Conservation (phyloP, 495 filamentous ascomycete genomes). For the Hyphodiscus hymeniophilus region DNA sequence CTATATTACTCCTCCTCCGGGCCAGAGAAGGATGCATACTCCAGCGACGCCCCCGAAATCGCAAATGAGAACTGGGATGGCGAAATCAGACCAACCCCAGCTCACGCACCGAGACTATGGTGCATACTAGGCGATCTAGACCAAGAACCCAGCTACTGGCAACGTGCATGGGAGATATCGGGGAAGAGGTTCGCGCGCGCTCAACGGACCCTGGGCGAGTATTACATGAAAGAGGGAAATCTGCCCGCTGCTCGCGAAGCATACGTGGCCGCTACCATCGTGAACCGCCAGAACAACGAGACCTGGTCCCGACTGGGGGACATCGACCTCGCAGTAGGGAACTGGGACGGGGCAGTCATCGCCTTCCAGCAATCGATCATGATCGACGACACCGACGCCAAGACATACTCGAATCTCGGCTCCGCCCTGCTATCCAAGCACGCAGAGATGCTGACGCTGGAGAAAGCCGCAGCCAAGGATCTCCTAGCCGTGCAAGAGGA, state of each 20-base stretch:
- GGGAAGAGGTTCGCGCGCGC: constrained; percentile 73
- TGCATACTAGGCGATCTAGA: constrained; percentile 94
- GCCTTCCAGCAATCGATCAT: constrained; percentile 74
- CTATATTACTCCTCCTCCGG: constrained; percentile 55
- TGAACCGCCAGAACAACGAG: constrained; percentile 71
- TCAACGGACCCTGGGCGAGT: constrained; percentile 75
- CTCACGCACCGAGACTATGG: constrained; percentile 79
- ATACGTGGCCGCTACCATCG: constrained; percentile 64
- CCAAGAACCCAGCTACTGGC: constrained; percentile 61
- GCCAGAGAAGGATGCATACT: constrained; percentile 42
- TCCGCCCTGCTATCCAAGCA: constrained; percentile 57
- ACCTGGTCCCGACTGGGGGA: constrained; percentile 90
- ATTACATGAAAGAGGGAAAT: constrained; percentile 56
- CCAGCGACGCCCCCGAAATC: constrained; percentile 37
- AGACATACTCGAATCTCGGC: constrained; percentile 92
- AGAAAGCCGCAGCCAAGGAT: constrained; percentile 29
- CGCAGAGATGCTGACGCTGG: constrained; percentile 26
- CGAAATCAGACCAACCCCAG: constrained; percentile 57
- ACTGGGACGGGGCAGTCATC: constrained; percentile 75
- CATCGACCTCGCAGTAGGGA: constrained; percentile 65
- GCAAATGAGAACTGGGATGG: constrained; percentile 41
- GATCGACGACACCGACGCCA: constrained; percentile 79
- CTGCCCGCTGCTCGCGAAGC: constrained; percentile 65
- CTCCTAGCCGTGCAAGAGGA: constrained; percentile 16
- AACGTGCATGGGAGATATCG: constrained; percentile 84